Evolutionary conservation across 176 grass and related monocot genomes (phyloP).

Genomic region (Oryza meyeriana): DNA sequence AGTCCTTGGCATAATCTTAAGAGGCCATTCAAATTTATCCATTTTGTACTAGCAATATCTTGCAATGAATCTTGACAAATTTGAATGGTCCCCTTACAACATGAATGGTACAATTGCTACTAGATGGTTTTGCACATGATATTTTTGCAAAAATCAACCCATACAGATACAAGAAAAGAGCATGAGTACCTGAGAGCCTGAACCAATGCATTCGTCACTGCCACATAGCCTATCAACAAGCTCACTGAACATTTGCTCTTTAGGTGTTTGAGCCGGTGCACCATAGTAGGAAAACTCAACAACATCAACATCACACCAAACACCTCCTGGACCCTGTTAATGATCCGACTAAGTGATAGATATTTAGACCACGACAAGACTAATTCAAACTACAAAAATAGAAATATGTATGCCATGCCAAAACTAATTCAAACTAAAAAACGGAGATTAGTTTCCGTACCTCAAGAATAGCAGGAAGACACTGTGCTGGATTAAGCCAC

Average conservation of each 20-base stretch:
- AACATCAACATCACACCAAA: slow-evolving; percentile 99
- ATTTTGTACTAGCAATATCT: slow-evolving; percentile 19
- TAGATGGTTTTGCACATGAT: slow-evolving; percentile 7
- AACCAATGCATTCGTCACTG: slow-evolving; percentile 88
- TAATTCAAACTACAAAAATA: neutral
- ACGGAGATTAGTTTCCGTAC: slow-evolving; percentile 26
- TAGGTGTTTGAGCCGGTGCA: slow-evolving; percentile 81
- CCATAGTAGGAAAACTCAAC: slow-evolving; percentile 98
- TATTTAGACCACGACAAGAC: slow-evolving; percentile 10
- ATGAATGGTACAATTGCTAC: slow-evolving; percentile 4
- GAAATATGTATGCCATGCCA: neutral
- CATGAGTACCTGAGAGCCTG: slow-evolving; percentile 84
- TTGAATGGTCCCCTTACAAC: neutral
- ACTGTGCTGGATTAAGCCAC: slow-evolving; percentile 73
- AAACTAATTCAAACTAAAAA: neutral
- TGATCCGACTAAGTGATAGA: slow-evolving; percentile 39
- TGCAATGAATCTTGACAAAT: slow-evolving; percentile 15
- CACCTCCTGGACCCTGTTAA: slow-evolving; percentile 90
- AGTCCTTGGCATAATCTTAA: slow-evolving; percentile 8
- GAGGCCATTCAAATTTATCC: neutral
- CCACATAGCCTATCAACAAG: slow-evolving; percentile 87
- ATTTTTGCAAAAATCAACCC: slow-evolving; percentile 12
- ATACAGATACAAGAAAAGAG: slow-evolving; percentile 23
- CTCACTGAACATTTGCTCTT: slow-evolving; percentile 84
- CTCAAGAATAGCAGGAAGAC: slow-evolving; percentile 85